Evolutionary conservation across 352 stramenopile genomes (phyloP).

Genomic region (Pythium dissotocum): DNA sequence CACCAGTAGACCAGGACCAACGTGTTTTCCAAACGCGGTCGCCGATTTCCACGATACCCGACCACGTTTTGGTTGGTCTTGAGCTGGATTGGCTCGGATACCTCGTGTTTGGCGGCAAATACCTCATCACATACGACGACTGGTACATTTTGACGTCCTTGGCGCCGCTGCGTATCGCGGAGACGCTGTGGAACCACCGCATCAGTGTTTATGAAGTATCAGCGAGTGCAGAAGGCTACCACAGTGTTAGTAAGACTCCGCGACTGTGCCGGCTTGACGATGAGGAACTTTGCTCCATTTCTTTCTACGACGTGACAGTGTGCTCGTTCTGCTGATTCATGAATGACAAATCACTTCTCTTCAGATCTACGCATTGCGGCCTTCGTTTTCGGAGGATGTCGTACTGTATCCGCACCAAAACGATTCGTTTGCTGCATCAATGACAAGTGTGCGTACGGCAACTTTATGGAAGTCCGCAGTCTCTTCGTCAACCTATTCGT

Average conservation of each 20-base stretch:
- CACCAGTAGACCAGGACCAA: too few relatives aligned
- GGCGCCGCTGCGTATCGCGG: slow-evolving; percentile 18
- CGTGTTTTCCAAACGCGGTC: too few relatives aligned
- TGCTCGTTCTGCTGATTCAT: slow-evolving; percentile 13
- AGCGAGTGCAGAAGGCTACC: background rate
- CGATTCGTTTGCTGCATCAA: too few relatives aligned
- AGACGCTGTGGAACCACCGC: slow-evolving; percentile 28
- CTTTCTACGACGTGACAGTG: slow-evolving; percentile 13
- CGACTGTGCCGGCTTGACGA: slow-evolving; percentile 14
- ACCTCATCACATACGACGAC: slow-evolving; percentile 28
- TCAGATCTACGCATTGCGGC: too few relatives aligned
- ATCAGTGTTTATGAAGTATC: slow-evolving; percentile 24
- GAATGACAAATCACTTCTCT: too few relatives aligned
- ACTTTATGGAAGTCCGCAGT: too few relatives aligned
- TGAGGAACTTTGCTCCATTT: background rate
- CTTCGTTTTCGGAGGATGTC: too few relatives aligned
- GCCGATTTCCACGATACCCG: too few relatives aligned
- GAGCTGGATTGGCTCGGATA: slow-evolving; percentile 24
- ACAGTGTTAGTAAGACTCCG: background rate
- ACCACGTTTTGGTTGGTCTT: slow-evolving; percentile 14
- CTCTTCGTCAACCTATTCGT: too few relatives aligned
- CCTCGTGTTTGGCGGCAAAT: slow-evolving; percentile 24
- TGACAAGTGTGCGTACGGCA: too few relatives aligned
- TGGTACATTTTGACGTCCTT: slow-evolving; percentile 28
- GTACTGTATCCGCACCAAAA: too few relatives aligned